Evolutionary conservation across 768 basidiomycete species (phyloP).

Genomic region (Psilocybe subaeruginosa): DNA sequence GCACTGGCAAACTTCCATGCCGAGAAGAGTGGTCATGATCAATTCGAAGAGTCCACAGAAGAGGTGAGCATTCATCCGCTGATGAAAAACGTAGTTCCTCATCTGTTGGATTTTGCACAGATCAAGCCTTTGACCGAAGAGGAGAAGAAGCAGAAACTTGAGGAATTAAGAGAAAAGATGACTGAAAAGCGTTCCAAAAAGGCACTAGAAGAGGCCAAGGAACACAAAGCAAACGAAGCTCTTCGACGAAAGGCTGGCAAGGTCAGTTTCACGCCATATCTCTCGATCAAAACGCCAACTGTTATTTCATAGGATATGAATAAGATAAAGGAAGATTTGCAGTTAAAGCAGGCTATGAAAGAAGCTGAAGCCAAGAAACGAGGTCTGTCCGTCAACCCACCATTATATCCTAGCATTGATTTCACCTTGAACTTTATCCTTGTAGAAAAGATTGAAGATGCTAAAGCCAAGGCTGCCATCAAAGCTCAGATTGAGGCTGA

Average conservation of each 20-base stretch:
- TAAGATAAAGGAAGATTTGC: slow-evolving; percentile 74
- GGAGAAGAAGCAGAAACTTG: slow-evolving; percentile 82
- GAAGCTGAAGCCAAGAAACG: slow-evolving; percentile 81
- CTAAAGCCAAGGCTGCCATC: slow-evolving; percentile 81
- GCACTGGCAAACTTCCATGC: slow-evolving; percentile 92
- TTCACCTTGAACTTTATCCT: background rate
- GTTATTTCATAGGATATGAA: slow-evolving; percentile 59
- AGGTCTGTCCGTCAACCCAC: slow-evolving; percentile 47
- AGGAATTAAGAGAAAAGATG: slow-evolving; percentile 80
- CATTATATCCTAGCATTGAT: background rate
- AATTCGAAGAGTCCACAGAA: slow-evolving; percentile 95
- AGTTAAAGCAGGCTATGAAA: slow-evolving; percentile 79
- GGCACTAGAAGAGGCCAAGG: slow-evolving; percentile 72
- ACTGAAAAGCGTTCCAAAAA: slow-evolving; percentile 77
- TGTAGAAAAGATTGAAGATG: slow-evolving; percentile 89
- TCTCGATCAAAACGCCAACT: background rate
- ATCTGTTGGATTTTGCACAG: slow-evolving; percentile 25
- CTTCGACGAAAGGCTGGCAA: slow-evolving; percentile 87
- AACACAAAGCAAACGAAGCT: slow-evolving; percentile 72
- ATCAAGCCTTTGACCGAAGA: slow-evolving; percentile 95
- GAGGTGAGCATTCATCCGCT: slow-evolving; percentile 55
- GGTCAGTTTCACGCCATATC: slow-evolving; percentile 36
- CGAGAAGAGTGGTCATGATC: slow-evolving; percentile 92
- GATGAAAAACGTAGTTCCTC: background rate
- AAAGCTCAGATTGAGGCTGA: slow-evolving; percentile 71